Percentiles rank a stretch among this genome's conserved stretches.
Conservation (phyloP, 139 green algal genomes). For the Limnomonas spitsbergensis region DNA sequence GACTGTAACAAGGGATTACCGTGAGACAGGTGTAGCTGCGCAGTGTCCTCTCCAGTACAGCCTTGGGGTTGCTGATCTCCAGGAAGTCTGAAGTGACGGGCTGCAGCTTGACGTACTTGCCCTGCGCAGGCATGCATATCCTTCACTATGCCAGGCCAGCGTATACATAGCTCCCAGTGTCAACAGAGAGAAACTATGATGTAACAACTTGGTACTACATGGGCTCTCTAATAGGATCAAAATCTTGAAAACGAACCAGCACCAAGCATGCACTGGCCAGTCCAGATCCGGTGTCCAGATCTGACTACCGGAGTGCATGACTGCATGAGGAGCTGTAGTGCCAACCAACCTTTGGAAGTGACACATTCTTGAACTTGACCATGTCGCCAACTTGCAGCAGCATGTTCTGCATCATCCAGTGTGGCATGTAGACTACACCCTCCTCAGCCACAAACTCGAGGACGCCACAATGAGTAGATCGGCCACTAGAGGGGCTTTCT, state of each 20-base stretch:
- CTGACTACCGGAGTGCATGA: too few species aligned
- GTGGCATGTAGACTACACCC: slow-evolving; percentile 92
- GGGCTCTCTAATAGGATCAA: too few species aligned
- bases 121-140: slow-evolving; percentile 9
- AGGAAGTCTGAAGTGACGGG: slow-evolving; percentile 95
- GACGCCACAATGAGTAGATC: slow-evolving; percentile 92
- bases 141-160: too few species aligned
- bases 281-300: too few species aligned
- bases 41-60: slow-evolving; percentile 93
- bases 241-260: too few species aligned
- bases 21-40: slow-evolving; percentile 82
- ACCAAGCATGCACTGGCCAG: too few species aligned
- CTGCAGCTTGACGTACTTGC: slow-evolving; percentile 53
- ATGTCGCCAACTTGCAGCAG: slow-evolving; percentile 86
- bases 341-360: slow-evolving; percentile 89
- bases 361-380: slow-evolving; percentile 76
- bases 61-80: slow-evolving; percentile 95
- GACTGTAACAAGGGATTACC: slow-evolving; percentile 40
- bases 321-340: too few species aligned
- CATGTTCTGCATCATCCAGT: slow-evolving; percentile 99
- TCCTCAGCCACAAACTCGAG: slow-evolving; percentile 98
- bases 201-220: too few species aligned
- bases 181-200: too few species aligned
- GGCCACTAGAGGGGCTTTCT: slow-evolving; percentile 60
- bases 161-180: too few species aligned